These are phyloP conservation scores for Rhizopus arrhizus DNA, from an alignment of 371 early-diverging fungal species.

Conservation along the genomic window DNA sequence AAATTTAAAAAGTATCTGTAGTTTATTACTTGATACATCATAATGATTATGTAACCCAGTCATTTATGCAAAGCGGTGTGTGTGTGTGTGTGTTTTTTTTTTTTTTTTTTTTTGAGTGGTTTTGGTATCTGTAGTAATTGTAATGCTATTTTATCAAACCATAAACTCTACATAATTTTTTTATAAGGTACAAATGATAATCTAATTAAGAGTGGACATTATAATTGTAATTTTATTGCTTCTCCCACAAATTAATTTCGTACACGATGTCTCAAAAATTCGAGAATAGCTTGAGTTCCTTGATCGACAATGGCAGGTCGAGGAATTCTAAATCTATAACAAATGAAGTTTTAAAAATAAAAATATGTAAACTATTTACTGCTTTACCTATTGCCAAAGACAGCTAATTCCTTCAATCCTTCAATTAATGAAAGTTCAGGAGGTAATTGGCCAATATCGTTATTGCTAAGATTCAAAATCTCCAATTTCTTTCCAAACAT, in stretches of 20 bases:
- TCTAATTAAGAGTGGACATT: no score
- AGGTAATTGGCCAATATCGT: slow-evolving; percentile 61
- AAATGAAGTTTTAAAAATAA: neutral
- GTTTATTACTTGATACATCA: neutral
- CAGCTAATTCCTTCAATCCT: slow-evolving; percentile 50
- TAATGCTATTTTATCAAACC: no score
- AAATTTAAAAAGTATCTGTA: neutral
- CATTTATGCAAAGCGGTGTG: neutral
- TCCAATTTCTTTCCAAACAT: slow-evolving; percentile 49
- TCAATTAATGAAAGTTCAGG: slow-evolving; percentile 58
- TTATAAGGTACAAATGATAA: no score
- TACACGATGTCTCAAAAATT: slow-evolving; percentile 49
- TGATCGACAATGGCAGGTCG: slow-evolving; percentile 63
- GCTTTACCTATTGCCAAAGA: slow-evolving; percentile 62
- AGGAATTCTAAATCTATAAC: slow-evolving; percentile 62
- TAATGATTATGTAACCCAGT: neutral
- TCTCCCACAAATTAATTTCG: neutral
- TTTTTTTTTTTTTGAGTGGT: no score
- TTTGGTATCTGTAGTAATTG: no score
- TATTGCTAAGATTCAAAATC: slow-evolving; percentile 59
- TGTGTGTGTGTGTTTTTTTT: no score
- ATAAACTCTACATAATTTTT: no score
- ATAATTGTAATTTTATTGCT: neutral
- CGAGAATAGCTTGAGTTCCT: slow-evolving; percentile 64
- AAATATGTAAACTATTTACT: neutral